Evolutionary conservation across 2,329 filamentous ascomycete genomes (phyloP).

Genomic region (Xylariaceae sp.): DNA sequence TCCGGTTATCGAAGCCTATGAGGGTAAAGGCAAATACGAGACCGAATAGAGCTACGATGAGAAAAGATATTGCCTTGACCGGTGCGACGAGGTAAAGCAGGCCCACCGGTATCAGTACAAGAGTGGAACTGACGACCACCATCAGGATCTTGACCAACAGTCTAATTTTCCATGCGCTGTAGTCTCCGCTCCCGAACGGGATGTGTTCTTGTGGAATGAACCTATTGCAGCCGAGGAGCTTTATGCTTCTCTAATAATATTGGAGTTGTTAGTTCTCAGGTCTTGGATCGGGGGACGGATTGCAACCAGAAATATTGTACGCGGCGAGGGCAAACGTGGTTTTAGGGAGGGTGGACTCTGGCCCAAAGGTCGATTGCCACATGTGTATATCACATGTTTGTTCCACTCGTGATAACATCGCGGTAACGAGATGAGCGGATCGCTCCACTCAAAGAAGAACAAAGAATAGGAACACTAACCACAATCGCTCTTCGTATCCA

Average conservation of each 20-base stretch:
- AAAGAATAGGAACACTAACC: background rate
- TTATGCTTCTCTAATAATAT: background rate
- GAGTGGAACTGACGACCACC: background rate
- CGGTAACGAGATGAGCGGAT: background rate
- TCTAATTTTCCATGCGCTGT: background rate
- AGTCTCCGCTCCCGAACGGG: background rate
- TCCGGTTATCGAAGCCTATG: constrained; percentile 1
- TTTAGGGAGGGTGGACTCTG: background rate
- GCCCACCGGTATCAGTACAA: constrained; percentile 6
- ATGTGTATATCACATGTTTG: no score
- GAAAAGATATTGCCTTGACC: background rate
- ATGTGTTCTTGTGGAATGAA: background rate
- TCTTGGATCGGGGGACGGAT: background rate
- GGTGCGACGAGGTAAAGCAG: background rate
- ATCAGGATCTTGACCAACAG: constrained; percentile 1
- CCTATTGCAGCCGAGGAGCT: background rate
- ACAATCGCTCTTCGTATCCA: background rate
- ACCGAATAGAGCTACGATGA: constrained; percentile 1
- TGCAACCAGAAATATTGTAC: no score
- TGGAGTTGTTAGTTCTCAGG: background rate
- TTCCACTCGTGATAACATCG: no score
- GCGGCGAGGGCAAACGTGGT: no score
- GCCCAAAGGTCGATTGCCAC: background rate
- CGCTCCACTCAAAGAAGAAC: background rate
- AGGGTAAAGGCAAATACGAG: constrained; percentile 1